These are phyloP conservation scores for Chenopodium album DNA, from an alignment of 148 eudicot species.

Conservation along the genomic window DNA sequence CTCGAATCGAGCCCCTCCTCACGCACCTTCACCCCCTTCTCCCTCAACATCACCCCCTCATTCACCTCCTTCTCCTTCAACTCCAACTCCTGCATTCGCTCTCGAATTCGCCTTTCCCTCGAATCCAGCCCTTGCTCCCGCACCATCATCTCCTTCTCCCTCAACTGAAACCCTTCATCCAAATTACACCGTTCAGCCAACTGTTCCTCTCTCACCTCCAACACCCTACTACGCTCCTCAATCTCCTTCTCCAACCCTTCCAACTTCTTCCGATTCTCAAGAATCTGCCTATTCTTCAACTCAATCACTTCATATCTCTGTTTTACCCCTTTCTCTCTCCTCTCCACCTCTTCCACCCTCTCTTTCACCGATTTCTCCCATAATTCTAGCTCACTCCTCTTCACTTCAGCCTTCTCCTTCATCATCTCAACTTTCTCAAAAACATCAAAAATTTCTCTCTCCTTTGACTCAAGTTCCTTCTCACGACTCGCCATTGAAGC, in stretches of 20 bases:
- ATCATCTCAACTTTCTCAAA: neutral
- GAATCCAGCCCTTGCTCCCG: neutral
- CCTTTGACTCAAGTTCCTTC: slow-evolving; percentile 14
- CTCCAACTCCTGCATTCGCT: neutral
- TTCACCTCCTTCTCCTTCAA: neutral
- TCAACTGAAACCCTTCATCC: neutral
- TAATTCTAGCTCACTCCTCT: neutral
- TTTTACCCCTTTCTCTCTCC: slow-evolving; percentile 7
- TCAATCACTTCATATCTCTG: slow-evolving; percentile 4
- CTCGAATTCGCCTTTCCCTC: neutral
- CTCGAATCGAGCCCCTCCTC: neutral
- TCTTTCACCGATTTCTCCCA: slow-evolving; percentile 5
- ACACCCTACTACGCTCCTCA: neutral
- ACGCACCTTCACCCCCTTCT: neutral
- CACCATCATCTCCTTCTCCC: slow-evolving; percentile 3
- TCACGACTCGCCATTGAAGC: slow-evolving; percentile 7
- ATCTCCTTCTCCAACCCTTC: neutral
- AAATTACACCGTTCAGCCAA: neutral
- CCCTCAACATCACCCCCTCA: slow-evolving; percentile 1
- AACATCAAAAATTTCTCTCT: neutral
- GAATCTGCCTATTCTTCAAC: neutral
- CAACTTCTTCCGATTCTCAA: slow-evolving; percentile 6
- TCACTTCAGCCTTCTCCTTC: neutral
- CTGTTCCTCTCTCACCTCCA: slow-evolving; percentile 11
- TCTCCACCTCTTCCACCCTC: neutral